Evolutionary conservation across 257 asterid species (phyloP), one percentile per base, ranked within the genome.

Genomic region (Solanum chilense): DNA sequence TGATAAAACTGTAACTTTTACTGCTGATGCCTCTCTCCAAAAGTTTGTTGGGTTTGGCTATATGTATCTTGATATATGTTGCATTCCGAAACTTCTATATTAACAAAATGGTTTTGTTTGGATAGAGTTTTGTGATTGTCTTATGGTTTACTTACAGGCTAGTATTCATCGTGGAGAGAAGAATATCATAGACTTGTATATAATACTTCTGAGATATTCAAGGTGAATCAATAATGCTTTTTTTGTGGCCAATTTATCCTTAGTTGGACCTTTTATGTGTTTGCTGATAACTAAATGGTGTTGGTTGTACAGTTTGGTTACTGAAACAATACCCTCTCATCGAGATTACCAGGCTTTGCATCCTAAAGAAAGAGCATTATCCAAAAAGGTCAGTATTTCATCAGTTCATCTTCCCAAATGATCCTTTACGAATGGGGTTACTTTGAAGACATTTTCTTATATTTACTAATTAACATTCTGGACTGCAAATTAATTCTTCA

Each of bases 301-400:
- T 89, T 88, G 8, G 88, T n/a, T 58, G 41, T 37, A 84, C 95
- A 97, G 98, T 90, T 95, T 97, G 97, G 93, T 93, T 89, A 94
- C 97, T 9, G 98, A 97, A 93, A 95, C 99, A 27, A 93, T 96
- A 86, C 97, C 97, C 3, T 84, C 64, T 88, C 99, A 96, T 91
- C 94, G 92, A 86, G 99, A 97, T 93, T 94, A 95, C 90, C 95
- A 82, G 88, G 85, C 86, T 69, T 89, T 88, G 77, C 86, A 86
- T 89, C 85, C 90, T 47, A 92, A 91, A 89, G 98, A 94, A 82
- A 92, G 93, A 89, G 39, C 76, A 16, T 87, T 88, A 80, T 90
- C 88, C 66, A 93, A 83, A 90, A 94, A 93, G 99, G 99, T 95
- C 71, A 68, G 90, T 85, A 56, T 33, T 68, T 68, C 41, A 49